Evolutionary conservation across 495 filamentous ascomycete species (phyloP), one percentile per base, ranked within the genome.

Genomic region (Lophium mytilinum): DNA sequence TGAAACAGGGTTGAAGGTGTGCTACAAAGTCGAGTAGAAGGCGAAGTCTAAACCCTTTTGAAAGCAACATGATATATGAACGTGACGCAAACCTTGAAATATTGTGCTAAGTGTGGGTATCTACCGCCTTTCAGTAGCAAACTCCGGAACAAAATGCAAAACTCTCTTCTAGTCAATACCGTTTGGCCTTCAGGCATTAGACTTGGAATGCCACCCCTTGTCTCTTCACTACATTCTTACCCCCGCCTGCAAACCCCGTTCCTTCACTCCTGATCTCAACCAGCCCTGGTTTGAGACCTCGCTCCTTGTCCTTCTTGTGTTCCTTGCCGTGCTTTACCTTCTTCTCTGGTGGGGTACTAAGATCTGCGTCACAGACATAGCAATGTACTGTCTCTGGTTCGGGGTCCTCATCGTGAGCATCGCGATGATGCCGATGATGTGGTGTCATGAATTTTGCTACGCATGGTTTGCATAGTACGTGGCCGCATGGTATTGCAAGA

Each of bases 401-500:
- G 5, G 53, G 54, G 41, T 80, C 78, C 12, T 76, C 71, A 42
- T 82, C 79, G 7, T 70, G 88, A 3, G 88, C 84, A 67, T 91
- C 85, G 3, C 55, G 41, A 30, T 65, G 58, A 53, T 65, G 58
- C 30, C 58, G 21, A 30, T 65, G 62, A n/a, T 61, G 57, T 18
- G 76, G 73, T 2, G 71, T 72, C 82, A 97, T 88, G 70, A 98
- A 96, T 65, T 93, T 89, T 42, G 82, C 80, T 3, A 89, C 87
- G 66, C 93, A 98, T 15, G 83, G 88, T 58, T 87, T 84, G 72
- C 93, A 98, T 7, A 96, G 75, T 3, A 97, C 89, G 64, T 98
- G 93, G 0, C 93, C 93, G 66, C 93, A 98, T 0, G 91, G 90
- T 70, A 90, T 93, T 1, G 90, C 87, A 10, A 98, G 75, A 71